Percentiles rank a stretch among this genome's conserved stretches.
Evolutionary conservation across 2,329 filamentous ascomycete species (phyloP).

Genomic region (Trichoderma sp.): DNA sequence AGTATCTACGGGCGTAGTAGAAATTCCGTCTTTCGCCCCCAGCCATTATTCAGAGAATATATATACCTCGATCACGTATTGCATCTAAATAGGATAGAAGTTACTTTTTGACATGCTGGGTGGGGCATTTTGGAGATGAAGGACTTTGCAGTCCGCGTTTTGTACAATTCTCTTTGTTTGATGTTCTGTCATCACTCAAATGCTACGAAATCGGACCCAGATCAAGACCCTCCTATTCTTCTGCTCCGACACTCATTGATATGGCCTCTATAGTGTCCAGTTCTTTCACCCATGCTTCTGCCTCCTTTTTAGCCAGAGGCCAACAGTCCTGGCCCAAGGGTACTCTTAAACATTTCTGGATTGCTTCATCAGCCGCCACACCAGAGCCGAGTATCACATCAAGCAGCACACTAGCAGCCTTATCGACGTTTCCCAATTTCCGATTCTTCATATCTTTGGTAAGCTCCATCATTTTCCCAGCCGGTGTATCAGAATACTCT

Average conservation of each 20-base stretch:
- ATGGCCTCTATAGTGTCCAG: not conserved
- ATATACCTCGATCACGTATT: not conserved
- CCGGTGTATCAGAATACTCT: not conserved
- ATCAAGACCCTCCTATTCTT: not conserved
- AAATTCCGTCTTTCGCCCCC: not conserved
- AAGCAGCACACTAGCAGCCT: not conserved
- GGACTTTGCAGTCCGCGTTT: not conserved
- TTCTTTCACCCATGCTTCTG: not conserved
- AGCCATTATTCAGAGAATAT: not conserved
- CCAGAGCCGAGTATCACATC: not conserved
- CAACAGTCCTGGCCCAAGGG: not conserved
- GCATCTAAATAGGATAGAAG: not conserved
- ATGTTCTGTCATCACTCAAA: not conserved
- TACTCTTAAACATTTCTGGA: not conserved
- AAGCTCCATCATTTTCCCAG: not conserved
- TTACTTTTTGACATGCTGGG: not conserved
- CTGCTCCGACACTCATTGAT: not conserved
- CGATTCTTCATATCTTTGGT: not conserved
- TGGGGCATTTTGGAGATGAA: not conserved
- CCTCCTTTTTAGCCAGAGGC: not conserved
- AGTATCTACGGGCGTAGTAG: not conserved
- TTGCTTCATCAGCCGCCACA: not conserved
- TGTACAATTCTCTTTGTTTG: not conserved
- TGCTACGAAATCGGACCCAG: not conserved
- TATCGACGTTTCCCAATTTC: not conserved